Evolutionary conservation across 108 stramenopile species (phyloP).

Genomic region (Aureococcus anophagefferens): DNA sequence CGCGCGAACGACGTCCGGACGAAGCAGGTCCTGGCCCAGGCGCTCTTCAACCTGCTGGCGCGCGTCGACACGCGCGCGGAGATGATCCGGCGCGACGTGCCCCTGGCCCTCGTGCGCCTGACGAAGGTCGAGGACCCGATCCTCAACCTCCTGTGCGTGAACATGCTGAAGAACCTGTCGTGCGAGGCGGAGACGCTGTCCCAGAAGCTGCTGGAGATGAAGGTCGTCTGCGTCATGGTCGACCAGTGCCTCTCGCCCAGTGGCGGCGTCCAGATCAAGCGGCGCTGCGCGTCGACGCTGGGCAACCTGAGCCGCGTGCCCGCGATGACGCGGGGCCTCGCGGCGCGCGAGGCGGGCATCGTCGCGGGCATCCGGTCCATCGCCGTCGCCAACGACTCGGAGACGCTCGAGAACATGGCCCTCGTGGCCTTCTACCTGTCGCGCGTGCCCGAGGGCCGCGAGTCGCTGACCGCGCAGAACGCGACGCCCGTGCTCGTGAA

Average conservation of each 20-base stretch:
- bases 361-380: neutral
- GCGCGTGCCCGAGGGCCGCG: neutral
- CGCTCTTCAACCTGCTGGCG: slow-evolving; percentile 8
- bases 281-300: neutral
- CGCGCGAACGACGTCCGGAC: slow-evolving; percentile 13
- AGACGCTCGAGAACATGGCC: neutral
- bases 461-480: slow-evolving; percentile 3
- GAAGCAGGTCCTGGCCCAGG: slow-evolving; percentile 13
- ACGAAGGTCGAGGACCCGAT: neutral
- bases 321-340: neutral
- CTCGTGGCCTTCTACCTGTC: slow-evolving; percentile 1
- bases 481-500: neutral
- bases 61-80: slow-evolving; percentile 1
- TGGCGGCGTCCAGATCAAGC: slow-evolving; percentile 13
- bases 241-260: neutral
- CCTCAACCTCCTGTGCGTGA: neutral
- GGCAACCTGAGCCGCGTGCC: neutral
- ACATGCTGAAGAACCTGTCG: slow-evolving; percentile 5
- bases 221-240: slow-evolving; percentile 4
- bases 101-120: slow-evolving; percentile 6
- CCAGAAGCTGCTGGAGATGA: slow-evolving; percentile 9
- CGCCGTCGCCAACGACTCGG: neutral
- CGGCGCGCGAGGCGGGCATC: neutral
- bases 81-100: slow-evolving; percentile 12
- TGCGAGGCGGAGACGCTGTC: slow-evolving; percentile 5